A percentile compares a stretch with the other conserved stretches of the same genome.
Evolutionary conservation across 2,329 filamentous ascomycete genomes (phyloP).

Genomic region (Alternaria metachromatica): DNA sequence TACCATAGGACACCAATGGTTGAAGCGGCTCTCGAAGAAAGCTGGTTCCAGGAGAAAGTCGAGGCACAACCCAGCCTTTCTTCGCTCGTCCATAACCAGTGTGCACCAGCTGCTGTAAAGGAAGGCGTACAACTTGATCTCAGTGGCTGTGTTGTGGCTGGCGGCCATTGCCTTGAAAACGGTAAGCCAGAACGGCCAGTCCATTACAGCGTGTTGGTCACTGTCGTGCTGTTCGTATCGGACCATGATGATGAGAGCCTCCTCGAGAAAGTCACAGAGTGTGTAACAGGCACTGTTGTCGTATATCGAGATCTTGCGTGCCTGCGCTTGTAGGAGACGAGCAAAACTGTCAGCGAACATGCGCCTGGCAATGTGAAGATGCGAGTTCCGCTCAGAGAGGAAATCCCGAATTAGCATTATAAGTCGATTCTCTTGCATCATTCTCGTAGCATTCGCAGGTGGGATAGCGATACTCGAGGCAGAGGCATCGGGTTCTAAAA

Average conservation of each 20-base stretch:
- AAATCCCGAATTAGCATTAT: conserved; percentile 84
- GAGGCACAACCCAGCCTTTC: conserved; percentile 74
- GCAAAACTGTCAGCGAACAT: conserved; percentile 81
- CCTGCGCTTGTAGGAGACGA: conserved; percentile 73
- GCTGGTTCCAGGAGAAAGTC: conserved; percentile 77
- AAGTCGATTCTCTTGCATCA: conserved; percentile 88
- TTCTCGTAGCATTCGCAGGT: conserved; percentile 73
- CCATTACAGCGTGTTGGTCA: conserved; percentile 60
- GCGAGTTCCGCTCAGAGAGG: conserved; percentile 65
- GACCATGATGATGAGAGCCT: conserved; percentile 72
- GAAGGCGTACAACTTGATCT: conserved; percentile 83
- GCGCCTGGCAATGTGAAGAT: conserved; percentile 64
- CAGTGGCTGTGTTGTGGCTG: conserved; percentile 88
- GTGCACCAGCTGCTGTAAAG: conserved; percentile 81
- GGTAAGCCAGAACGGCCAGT: conserved; percentile 86
- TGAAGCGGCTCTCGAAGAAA: conserved; percentile 82
- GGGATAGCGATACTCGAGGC: conserved; percentile 68
- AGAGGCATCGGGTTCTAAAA: conserved; percentile 70
- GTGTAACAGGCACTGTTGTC: conserved; percentile 86
- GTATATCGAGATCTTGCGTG: conserved; percentile 78
- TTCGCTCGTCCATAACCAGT: conserved; percentile 67
- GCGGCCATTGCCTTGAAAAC: conserved; percentile 80
- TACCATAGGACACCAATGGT: conserved; percentile 96
- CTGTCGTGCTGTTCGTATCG: conserved; percentile 62
- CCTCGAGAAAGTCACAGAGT: conserved; percentile 89